A percentile compares a stretch with the other conserved stretches of the same genome.
These are phyloP conservation scores for Gigaspora rosea DNA, from an alignment of 192 early-diverging fungal genomes.

Conservation along the genomic window DNA sequence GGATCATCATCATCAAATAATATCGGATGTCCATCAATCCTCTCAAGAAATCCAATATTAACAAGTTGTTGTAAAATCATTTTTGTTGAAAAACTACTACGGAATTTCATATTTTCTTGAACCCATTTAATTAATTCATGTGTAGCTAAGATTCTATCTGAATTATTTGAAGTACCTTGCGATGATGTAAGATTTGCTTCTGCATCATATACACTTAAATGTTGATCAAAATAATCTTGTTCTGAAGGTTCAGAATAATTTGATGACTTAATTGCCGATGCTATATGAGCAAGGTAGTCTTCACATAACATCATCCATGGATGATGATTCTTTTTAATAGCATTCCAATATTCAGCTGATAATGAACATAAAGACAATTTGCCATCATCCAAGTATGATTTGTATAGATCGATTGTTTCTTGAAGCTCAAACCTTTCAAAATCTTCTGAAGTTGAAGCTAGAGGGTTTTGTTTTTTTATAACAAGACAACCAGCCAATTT, in stretches of 20 bases:
- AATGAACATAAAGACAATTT: conserved; percentile 32
- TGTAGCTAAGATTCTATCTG: conserved; percentile 33
- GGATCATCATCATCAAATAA: conserved; percentile 30
- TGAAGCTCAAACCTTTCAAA: conserved; percentile 34
- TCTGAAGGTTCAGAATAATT: conserved; percentile 13
- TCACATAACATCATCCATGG: conserved; percentile 35
- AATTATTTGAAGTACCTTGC: background rate
- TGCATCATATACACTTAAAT: conserved; percentile 1
- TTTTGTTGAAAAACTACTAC: conserved; percentile 33
- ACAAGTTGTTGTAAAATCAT: conserved; percentile 55
- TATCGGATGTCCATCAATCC: conserved; percentile 49
- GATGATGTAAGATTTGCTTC: background rate
- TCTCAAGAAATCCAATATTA: conserved; percentile 57
- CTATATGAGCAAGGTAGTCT: conserved; percentile 52
- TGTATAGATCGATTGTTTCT: conserved; percentile 31
- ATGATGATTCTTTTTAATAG: conserved; percentile 29
- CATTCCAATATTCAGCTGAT: conserved; percentile 35
- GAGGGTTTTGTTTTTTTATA: conserved; percentile 28
- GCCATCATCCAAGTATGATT: conserved; percentile 28
- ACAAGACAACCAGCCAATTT: conserved; percentile 42
- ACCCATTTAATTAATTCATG: conserved; percentile 42
- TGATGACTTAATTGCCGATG: conserved; percentile 46
- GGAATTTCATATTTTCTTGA: conserved; percentile 42
- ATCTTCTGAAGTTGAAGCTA: conserved; percentile 34
- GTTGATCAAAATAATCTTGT: background rate